Conservation (phyloP, 495 filamentous ascomycete genomes). For the Xylaria nigripes region DNA sequence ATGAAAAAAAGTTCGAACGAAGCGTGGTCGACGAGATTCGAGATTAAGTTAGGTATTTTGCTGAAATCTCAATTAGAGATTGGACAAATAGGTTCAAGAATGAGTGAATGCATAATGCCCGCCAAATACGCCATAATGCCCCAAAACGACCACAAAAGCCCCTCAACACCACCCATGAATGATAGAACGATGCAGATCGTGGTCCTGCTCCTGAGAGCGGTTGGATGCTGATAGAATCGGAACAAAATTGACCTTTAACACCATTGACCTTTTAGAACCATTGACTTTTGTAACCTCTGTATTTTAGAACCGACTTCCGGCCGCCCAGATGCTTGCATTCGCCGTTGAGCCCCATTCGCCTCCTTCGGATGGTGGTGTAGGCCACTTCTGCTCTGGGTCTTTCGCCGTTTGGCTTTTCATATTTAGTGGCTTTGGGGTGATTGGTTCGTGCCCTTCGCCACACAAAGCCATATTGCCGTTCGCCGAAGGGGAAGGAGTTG, state of each 20-base stretch:
- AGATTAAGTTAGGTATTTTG: constrained; percentile 18
- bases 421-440: constrained; percentile 50
- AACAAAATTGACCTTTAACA: not conserved
- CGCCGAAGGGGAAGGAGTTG: constrained; percentile 83
- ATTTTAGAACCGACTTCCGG: constrained; percentile 47
- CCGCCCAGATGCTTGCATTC: constrained; percentile 66
- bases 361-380: constrained; percentile 88
- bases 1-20: constrained; percentile 5
- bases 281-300: not conserved
- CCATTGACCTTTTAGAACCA: constrained; percentile 23
- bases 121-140: constrained; percentile 14
- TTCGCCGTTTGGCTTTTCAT: constrained; percentile 41
- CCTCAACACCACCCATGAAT: constrained; percentile 30
- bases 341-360: constrained; percentile 81
- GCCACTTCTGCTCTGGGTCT: constrained; percentile 64
- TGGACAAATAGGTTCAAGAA: constrained; percentile 17
- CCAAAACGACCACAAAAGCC: constrained; percentile 12
- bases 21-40: constrained; percentile 19
- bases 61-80: constrained; percentile 25
- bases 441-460: constrained; percentile 53
- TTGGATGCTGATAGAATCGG: constrained; percentile 9
- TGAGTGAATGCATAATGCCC: constrained; percentile 17
- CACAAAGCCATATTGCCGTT: constrained; percentile 68
- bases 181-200: constrained; percentile 23
- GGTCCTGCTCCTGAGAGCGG: constrained; percentile 18